Conservation (phyloP, 352 stramenopile species). For the Globisporangium canariense region DNA sequence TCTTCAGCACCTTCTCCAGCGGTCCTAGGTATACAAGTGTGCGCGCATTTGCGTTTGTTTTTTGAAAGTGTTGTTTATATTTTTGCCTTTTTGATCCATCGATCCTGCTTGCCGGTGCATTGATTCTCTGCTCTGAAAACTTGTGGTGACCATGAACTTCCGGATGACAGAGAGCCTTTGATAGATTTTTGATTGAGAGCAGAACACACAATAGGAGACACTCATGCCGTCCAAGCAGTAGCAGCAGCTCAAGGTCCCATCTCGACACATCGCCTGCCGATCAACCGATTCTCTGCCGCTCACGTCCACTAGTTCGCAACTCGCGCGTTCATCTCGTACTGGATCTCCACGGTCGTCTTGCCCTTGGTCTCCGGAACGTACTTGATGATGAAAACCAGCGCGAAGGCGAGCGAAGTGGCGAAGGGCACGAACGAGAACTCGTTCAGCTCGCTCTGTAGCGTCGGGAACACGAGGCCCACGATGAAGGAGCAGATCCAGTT, state of each 20-base stretch:
- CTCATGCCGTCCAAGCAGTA: neutral
- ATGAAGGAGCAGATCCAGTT: conserved; percentile 97
- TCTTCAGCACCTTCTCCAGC: neutral
- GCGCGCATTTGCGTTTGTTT: conserved; percentile 10
- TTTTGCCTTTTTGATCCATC: conserved; percentile 6
- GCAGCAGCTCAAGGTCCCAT: neutral
- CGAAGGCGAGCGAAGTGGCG: conserved; percentile 66
- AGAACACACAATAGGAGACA: neutral
- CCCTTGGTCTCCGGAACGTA: conserved; percentile 91
- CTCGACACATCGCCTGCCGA: neutral
- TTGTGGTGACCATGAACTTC: neutral
- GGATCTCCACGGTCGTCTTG: conserved; percentile 74
- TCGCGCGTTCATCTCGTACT: conserved; percentile 45
- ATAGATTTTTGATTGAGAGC: neutral
- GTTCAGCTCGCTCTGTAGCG: conserved; percentile 80
- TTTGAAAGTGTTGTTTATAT: conserved; percentile 16
- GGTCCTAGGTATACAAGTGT: conserved; percentile 14
- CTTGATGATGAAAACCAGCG: conserved; percentile 75
- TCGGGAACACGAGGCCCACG: conserved; percentile 92
- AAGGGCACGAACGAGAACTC: conserved; percentile 92
- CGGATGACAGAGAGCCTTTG: neutral
- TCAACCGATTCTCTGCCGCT: neutral
- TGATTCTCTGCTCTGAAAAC: neutral
- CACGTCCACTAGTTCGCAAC: conserved; percentile 2
- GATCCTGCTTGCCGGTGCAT: neutral